phyloP scores from a whole-genome alignment of 306 rosid genomes.

The Cucurbita argyrosperma region DNA sequence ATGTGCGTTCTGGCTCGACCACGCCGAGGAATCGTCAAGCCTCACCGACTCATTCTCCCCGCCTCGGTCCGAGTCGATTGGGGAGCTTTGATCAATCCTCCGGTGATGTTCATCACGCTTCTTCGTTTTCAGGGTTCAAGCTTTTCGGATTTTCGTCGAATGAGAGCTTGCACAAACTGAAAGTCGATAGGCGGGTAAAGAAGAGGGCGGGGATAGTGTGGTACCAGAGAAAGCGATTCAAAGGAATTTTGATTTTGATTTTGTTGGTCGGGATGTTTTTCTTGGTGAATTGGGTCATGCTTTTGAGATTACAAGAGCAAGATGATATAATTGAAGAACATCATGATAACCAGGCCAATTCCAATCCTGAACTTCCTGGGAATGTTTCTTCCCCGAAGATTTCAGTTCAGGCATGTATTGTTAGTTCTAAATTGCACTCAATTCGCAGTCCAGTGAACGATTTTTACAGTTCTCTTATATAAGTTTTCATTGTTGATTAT shows the following conservation, averaged over 20 bases:
- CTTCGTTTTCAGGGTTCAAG: constrained; percentile 11
- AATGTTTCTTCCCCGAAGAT: constrained; percentile 17
- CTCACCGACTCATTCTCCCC: constrained; percentile 48
- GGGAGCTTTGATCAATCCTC: constrained; percentile 29
- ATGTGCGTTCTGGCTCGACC: constrained; percentile 21
- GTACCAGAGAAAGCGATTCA: constrained; percentile 43
- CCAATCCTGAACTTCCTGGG: constrained; percentile 8
- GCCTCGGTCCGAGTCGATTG: constrained; percentile 39
- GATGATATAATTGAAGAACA: constrained; percentile 28
- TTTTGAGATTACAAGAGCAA: constrained; percentile 33
- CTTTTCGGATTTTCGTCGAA: constrained; percentile 9
- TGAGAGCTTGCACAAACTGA: constrained; percentile 3
- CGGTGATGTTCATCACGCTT: constrained; percentile 4
- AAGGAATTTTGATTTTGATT: constrained; percentile 34
- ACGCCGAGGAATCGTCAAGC: constrained; percentile 33
- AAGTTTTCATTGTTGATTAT: neutral
- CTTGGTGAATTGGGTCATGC: constrained; percentile 60
- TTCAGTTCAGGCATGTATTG: constrained; percentile 28
- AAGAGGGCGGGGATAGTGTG: constrained; percentile 28
- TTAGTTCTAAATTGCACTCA: neutral
- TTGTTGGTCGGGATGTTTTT: constrained; percentile 36
- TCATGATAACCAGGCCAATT: constrained; percentile 13
- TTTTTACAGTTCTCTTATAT: neutral
- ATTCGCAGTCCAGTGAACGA: neutral
- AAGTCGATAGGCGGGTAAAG: constrained; percentile 15